A percentile compares a stretch with the other conserved stretches of the same genome.
phyloP scores from a whole-genome alignment of 345 rosid species.

The Zanthoxylum bungeanum region DNA sequence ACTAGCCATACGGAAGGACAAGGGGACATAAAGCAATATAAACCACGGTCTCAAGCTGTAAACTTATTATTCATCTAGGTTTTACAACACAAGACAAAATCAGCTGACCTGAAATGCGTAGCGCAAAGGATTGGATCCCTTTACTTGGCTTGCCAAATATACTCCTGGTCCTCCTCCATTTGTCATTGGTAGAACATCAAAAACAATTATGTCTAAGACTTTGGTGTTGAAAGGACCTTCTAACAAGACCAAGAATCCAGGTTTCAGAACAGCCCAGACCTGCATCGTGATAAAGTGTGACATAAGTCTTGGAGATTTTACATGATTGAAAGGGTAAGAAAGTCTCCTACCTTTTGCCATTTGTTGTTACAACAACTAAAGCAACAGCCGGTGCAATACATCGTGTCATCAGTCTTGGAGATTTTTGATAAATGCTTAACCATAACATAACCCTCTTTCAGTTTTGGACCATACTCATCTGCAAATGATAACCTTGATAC shows the following conservation, averaged over 20 bases:
- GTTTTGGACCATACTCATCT: conserved; percentile 73
- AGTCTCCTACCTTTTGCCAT: conserved; percentile 63
- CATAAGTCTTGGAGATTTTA: no score
- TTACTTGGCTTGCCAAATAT: conserved; percentile 56
- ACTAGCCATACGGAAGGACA: neutral
- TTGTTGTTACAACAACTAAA: conserved; percentile 49
- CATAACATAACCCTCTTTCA: conserved; percentile 85
- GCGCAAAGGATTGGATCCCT: conserved; percentile 65
- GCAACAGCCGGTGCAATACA: conserved; percentile 49
- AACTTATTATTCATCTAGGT: neutral
- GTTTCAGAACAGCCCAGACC: conserved; percentile 97
- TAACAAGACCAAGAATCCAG: conserved; percentile 87
- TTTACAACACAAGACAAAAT: neutral
- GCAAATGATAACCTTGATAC: conserved; percentile 85
- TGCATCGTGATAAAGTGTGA: conserved; percentile 17
- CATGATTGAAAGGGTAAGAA: neutral
- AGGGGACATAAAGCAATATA: neutral
- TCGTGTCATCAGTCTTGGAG: conserved; percentile 23
- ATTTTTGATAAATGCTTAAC: conserved; percentile 60
- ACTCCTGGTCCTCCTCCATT: conserved; percentile 24
- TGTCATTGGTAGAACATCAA: conserved; percentile 46
- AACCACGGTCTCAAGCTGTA: neutral
- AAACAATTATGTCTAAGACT: conserved; percentile 75
- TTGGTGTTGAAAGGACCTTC: conserved; percentile 69
- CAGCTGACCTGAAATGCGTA: conserved; percentile 55